These are phyloP conservation scores for Nelumbo lutea DNA, from an alignment of 164 flowering plant genomes.

Conservation along the genomic window DNA sequence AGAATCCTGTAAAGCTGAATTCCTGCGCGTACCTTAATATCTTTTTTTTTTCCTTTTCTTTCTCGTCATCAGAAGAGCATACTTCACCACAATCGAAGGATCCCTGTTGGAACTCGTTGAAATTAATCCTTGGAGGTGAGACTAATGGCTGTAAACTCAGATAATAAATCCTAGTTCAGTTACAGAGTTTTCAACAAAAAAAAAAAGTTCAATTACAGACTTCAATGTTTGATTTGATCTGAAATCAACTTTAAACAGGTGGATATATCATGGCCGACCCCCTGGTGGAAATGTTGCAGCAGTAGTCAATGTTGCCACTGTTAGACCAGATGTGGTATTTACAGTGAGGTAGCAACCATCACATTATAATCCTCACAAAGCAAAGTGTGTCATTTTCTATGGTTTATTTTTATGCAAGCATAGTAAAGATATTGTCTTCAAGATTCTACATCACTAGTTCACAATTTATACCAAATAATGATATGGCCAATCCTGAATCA, in stretches of 20 bases:
- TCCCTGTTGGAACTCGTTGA: constrained; percentile 55
- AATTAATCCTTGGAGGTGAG: constrained; percentile 53
- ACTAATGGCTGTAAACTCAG: not conserved
- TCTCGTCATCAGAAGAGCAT: constrained; percentile 44
- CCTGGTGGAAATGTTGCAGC: constrained; percentile 76
- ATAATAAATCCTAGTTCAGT: not conserved
- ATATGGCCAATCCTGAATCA: not conserved
- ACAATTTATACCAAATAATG: not conserved
- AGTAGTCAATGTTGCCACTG: constrained; percentile 51
- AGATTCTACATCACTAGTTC: no score
- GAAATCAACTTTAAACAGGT: constrained; percentile 38
- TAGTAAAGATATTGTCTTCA: no score
- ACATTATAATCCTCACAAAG: not conserved
- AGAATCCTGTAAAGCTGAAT: not conserved
- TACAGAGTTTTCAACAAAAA: not conserved
- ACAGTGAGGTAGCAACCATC: constrained; percentile 50
- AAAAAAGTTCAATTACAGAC: not conserved
- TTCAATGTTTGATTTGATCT: not conserved
- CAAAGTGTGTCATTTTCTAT: not conserved
- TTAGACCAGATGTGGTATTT: constrained; percentile 57
- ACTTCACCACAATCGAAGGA: constrained; percentile 60
- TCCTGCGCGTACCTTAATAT: not conserved
- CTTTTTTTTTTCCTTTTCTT: not conserved
- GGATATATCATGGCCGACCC: constrained; percentile 73
- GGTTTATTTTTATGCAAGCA: not conserved